Evolutionary conservation across 331 rosid species (phyloP).

Genomic region (Malus hybrid): DNA sequence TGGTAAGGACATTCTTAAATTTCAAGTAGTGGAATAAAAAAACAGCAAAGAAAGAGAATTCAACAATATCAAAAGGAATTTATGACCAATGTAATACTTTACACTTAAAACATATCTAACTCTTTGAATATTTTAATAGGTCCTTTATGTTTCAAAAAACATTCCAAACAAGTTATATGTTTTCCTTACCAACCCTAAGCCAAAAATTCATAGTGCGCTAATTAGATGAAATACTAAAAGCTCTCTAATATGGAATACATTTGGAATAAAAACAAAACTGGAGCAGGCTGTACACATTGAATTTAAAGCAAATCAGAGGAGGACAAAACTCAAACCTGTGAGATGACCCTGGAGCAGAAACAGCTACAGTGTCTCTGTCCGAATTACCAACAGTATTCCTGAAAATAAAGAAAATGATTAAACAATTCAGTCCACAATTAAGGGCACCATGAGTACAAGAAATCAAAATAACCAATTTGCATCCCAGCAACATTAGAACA

Average conservation of each 20-base stretch:
- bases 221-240: background rate
- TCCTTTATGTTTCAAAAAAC: background rate
- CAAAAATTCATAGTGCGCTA: background rate
- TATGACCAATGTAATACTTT: background rate
- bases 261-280: background rate
- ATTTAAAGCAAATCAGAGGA: slow-evolving; percentile 9
- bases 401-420: slow-evolving; percentile 11
- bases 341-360: slow-evolving; percentile 65
- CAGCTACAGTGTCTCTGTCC: slow-evolving; percentile 41
- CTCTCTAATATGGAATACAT: background rate
- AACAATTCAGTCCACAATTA: slow-evolving; percentile 7
- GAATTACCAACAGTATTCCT: slow-evolving; percentile 57
- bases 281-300: background rate
- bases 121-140: background rate
- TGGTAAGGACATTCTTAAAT: background rate
- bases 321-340: slow-evolving; percentile 52
- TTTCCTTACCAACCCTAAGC: background rate
- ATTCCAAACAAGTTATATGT: background rate
- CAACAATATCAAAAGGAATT: background rate
- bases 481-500: background rate
- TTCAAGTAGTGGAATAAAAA: background rate
- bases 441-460: background rate
- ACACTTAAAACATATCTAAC: background rate
- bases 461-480: background rate
- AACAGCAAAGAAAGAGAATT: background rate